Evolutionary conservation across 2,329 filamentous ascomycete species (phyloP), one percentile per base, ranked within the genome.

Genomic region (Pyricularia grisea): DNA sequence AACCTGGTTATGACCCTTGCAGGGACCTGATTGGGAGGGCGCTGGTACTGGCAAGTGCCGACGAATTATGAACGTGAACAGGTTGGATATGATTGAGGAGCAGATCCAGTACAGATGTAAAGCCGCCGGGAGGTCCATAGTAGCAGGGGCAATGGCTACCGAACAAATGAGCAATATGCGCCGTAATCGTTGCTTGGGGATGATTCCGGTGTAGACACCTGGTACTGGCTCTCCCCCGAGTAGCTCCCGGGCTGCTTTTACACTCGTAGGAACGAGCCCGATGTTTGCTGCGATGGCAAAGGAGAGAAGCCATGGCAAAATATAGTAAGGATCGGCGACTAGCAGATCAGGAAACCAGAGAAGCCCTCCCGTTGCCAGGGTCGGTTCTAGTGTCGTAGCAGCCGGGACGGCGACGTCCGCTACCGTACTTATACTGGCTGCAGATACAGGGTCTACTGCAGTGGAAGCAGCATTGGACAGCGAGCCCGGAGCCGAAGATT

Each of bases 341-440:
- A 82, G 83, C 28, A 88, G 79, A 71, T 88, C 82, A 2, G 80
- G 77, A 72, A 88, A 87, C 85, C 86, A 88, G 20, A 87, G 77
- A 60, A 79, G 81, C 30, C 86, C 85, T 5, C 83, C 85, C 0
- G 81, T 78, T 0, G 78, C 73, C n/a, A 88, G 73, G 0, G 79
- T 78, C 3, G 79, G 75, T 63, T 73, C 67, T 11, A 71, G 2
- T 2, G 66, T 5, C 60, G 63, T 33, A 10, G 3, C 14, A 33
- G 36, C 27, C 6, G 60, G 10, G 10, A 63, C 23, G 20, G 36
- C 14, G 20, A 67, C 64, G 23, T 61, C 68, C 25, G 42, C 25
- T 6, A 68, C 6, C 23, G 33, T 50, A 36, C 2, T 50, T 12
- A 63, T 30, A 28, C 27, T 17, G 4, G 28, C 2, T 5, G 11